These are phyloP conservation scores for Talaromyces sp. DNA, from an alignment of 2,329 filamentous ascomycete genomes.

Conservation along the genomic window DNA sequence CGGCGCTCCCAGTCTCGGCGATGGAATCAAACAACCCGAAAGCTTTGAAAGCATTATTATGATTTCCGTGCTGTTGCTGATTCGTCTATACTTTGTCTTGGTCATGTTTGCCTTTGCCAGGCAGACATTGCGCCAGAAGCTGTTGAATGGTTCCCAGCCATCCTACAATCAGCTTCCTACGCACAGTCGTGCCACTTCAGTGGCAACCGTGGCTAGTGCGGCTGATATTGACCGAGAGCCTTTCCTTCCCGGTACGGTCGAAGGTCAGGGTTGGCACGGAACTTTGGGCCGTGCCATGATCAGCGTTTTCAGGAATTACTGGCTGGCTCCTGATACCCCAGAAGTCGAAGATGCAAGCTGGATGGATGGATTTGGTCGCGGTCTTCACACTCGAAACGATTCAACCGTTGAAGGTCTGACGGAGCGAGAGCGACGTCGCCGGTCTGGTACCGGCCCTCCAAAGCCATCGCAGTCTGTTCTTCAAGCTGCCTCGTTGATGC, in stretches of 20 bases:
- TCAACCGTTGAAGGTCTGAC: slow-evolving; percentile 45
- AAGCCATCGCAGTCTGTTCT: slow-evolving; percentile 40
- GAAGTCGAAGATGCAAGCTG: slow-evolving; percentile 63
- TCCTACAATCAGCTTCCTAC: slow-evolving; percentile 41
- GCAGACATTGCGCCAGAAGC: slow-evolving; percentile 69
- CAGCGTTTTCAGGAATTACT: slow-evolving; percentile 70
- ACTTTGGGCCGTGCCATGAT: slow-evolving; percentile 78
- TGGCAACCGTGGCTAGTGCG: slow-evolving; percentile 50
- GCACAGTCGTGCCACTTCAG: slow-evolving; percentile 45
- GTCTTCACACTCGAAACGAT: slow-evolving; percentile 36
- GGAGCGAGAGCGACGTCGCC: slow-evolving; percentile 60
- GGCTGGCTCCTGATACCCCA: slow-evolving; percentile 60
- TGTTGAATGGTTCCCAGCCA: slow-evolving; percentile 52
- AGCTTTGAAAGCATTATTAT: slow-evolving; percentile 74
- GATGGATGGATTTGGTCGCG: slow-evolving; percentile 61
- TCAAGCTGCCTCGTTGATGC: slow-evolving; percentile 36
- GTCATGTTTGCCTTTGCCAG: slow-evolving; percentile 82
- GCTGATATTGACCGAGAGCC: slow-evolving; percentile 59
- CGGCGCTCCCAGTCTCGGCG: slow-evolving; percentile 53
- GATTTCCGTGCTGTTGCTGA: slow-evolving; percentile 69
- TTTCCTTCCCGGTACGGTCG: slow-evolving; percentile 67
- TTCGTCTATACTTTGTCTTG: slow-evolving; percentile 79
- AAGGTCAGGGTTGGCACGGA: slow-evolving; percentile 76
- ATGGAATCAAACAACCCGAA: slow-evolving; percentile 65
- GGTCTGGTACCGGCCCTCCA: slow-evolving; percentile 60